Base-by-base conservation (phyloP, 495 filamentous ascomycete genomes). In the Daldinia bambusicola region DNA sequence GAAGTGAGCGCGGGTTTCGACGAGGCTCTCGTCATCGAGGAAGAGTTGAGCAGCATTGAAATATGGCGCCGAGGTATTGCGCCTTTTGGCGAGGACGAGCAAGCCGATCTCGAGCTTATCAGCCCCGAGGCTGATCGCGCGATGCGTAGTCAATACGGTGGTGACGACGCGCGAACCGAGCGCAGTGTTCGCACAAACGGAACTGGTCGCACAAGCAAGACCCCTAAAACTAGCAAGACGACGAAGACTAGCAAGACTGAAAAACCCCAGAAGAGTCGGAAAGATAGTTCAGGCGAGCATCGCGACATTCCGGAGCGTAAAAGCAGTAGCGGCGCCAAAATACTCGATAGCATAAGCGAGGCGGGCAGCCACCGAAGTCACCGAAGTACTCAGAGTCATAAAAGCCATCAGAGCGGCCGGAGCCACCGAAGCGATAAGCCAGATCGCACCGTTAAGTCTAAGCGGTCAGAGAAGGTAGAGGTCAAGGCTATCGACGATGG, bases 51-150 rank as follows among this genome's bases (percentile, higher is more conserved):
- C 74, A 80, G 81, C 7, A 94, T 97, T 36, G 93, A 97, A 74
- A 83, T 79, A 20, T 97, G 94, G 94, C 85, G 93, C 18, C 85
- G 93, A n/a, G 94, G 93, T 6, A 94, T 97, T 56, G 55, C 67
- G 53, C 71, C 80, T 1, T 79, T 75, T 14, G 78, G 73, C 20
- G 92, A 90, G 12, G 90, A 91, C 45, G 92, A 90, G 2, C 90
- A 87, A 22, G 93, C 93, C 4, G 94, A 97, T 55, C 87, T 92
- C 6, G 94, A 97, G 75, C 91, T 95, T 69, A 92, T 97, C 78
- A 95, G 91, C 20, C 91, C 91, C 4, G 85, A 86, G 30, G 94
- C 94, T 0, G 88, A 89, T 58, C 83, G 85, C 58, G 84, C 90
- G 76, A 78, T 81, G 36, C 77, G 78, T 40, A 74, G 72, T 36